A percentile compares a stretch with the other conserved stretches of the same genome.
phyloP scores from a whole-genome alignment of 805 yeast species.

The Hanseniaspora mollemarum region DNA sequence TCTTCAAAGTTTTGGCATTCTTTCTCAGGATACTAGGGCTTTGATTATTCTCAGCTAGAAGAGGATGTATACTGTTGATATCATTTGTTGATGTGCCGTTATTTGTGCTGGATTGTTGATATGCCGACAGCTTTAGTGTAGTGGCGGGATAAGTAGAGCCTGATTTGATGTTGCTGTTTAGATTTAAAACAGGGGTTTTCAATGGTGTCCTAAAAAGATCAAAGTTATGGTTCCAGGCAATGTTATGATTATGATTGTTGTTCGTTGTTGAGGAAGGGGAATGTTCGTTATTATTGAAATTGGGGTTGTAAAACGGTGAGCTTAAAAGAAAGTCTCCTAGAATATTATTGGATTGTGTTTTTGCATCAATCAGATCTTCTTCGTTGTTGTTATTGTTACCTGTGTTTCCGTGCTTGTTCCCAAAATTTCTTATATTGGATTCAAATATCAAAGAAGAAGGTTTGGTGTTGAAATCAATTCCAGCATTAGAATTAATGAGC shows the following conservation, averaged over 20 bases:
- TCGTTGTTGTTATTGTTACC: not conserved
- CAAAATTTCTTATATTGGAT: slow-evolving; percentile 3
- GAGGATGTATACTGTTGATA: not conserved
- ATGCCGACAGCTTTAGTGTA: not conserved
- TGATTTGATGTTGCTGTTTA: not conserved
- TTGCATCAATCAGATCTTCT: not conserved
- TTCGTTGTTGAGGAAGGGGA: not conserved
- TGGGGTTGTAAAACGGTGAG: slow-evolving; percentile 1
- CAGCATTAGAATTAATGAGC: not conserved
- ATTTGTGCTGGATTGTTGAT: slow-evolving; percentile 10
- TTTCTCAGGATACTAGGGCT: slow-evolving; percentile 3
- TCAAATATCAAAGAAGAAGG: slow-evolving; percentile 1
- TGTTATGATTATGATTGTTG: not conserved
- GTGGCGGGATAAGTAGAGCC: not conserved
- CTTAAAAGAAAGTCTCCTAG: slow-evolving; percentile 10
- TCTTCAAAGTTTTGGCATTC: slow-evolving; percentile 1
- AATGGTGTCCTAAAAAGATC: slow-evolving; percentile 11
- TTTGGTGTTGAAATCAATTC: not conserved
- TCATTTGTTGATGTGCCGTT: not conserved
- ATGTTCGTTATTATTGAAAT: not conserved
- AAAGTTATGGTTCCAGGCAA: not conserved
- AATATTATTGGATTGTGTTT: not conserved
- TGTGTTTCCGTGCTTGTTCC: not conserved
- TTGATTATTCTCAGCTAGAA: not conserved
- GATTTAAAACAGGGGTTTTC: slow-evolving; percentile 5